Percentiles rank a stretch among this genome's conserved stretches.
These are phyloP conservation scores for Ceratocystis eucalypticola DNA, from an alignment of 2,329 filamentous ascomycete species.

Conservation along the genomic window DNA sequence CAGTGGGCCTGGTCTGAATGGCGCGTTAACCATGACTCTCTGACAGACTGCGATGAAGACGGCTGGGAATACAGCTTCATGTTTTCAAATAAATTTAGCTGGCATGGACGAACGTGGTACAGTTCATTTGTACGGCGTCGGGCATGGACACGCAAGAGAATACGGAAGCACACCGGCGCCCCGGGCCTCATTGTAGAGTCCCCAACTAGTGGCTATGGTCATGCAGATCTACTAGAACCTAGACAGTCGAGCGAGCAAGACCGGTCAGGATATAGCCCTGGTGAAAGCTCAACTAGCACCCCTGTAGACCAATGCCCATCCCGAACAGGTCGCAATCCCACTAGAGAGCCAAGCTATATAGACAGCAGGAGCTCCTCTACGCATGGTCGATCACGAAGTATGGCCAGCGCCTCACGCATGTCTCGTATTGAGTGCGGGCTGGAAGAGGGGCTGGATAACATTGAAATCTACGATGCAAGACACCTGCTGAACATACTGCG, in stretches of 20 bases:
- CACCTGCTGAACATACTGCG: conserved; percentile 57
- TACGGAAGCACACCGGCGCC: conserved; percentile 41
- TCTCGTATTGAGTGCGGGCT: conserved; percentile 34
- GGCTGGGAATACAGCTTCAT: conserved; percentile 96
- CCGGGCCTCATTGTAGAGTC: conserved; percentile 22
- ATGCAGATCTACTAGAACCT: background rate
- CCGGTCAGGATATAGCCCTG: background rate
- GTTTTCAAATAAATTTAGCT: conserved; percentile 60
- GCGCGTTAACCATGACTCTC: conserved; percentile 56
- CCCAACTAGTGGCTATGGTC: background rate
- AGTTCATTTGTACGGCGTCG: conserved; percentile 87
- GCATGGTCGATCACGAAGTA: conserved; percentile 6
- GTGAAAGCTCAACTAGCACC: background rate
- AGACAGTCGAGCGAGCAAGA: background rate
- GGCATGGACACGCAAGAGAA: conserved; percentile 72
- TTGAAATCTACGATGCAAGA: conserved; percentile 45
- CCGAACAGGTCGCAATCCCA: background rate
- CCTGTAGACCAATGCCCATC: background rate
- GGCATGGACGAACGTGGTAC: conserved; percentile 88
- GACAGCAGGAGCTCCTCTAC: conserved; percentile 9
- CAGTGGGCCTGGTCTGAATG: conserved; percentile 66
- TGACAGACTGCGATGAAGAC: conserved; percentile 58
- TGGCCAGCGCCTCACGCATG: conserved; percentile 18
- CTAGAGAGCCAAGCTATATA: background rate
- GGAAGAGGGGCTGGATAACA: conserved; percentile 38